These are phyloP conservation scores for Hymenoscyphus infarciens DNA, from an alignment of 2,329 filamentous ascomycete species.

Conservation along the genomic window DNA sequence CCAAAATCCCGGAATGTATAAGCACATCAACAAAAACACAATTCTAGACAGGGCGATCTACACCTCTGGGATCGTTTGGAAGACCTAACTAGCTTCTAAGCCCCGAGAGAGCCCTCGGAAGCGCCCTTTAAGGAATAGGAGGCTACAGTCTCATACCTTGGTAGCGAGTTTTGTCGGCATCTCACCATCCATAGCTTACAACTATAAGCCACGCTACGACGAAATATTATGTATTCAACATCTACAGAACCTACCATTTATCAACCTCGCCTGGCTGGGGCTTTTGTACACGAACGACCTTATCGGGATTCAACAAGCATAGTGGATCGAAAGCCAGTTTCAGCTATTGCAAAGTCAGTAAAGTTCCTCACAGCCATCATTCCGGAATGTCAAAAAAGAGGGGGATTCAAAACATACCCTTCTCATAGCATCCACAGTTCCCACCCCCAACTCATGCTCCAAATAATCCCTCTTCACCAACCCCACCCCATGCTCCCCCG, in stretches of 20 bases:
- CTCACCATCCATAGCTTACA: background rate
- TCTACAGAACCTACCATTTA: constrained; percentile 39
- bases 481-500: constrained; percentile 80
- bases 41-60: too few species aligned
- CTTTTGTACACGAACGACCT: constrained; percentile 60
- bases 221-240: constrained; percentile 4
- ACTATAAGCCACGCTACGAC: background rate
- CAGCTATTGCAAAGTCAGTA: constrained; percentile 46
- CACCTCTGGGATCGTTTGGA: too few species aligned
- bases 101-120: too few species aligned
- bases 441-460: constrained; percentile 69
- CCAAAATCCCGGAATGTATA: too few species aligned
- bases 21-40: too few species aligned
- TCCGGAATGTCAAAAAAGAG: background rate
- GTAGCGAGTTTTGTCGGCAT: background rate
- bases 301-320: constrained; percentile 63
- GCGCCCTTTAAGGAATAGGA: too few species aligned
- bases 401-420: constrained; percentile 49
- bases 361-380: too few species aligned
- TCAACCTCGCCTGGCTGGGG: constrained; percentile 46
- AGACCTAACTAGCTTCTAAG: too few species aligned
- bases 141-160: too few species aligned
- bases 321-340: constrained; percentile 79
- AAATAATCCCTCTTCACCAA: constrained; percentile 83
- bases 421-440: constrained; percentile 78